Evolutionary conservation across 352 stramenopile genomes (phyloP).

Genomic region (Peronospora farinosa): DNA sequence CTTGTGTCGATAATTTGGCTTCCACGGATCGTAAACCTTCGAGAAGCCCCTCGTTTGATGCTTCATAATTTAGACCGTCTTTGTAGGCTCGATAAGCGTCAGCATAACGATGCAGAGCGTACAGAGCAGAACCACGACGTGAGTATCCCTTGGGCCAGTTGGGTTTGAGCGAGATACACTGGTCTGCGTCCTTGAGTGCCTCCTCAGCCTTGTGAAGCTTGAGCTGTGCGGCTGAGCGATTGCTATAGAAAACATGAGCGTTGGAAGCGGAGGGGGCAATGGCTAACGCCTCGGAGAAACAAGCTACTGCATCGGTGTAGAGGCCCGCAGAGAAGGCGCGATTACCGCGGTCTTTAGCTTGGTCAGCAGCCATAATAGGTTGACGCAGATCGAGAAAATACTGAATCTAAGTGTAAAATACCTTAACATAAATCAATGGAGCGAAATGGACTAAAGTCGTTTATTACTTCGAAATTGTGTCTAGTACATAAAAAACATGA

Average conservation of each 20-base stretch:
- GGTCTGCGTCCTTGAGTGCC: conserved; percentile 72
- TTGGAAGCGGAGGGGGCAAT: conserved; percentile 35
- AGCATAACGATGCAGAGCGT: conserved; percentile 50
- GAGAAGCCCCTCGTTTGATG: conserved; percentile 54
- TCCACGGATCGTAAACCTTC: conserved; percentile 65
- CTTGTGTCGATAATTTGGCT: conserved; percentile 35
- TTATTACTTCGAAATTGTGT: too few species aligned
- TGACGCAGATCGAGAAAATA: conserved; percentile 5
- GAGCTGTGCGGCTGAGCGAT: conserved; percentile 79
- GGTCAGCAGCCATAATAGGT: conserved; percentile 60
- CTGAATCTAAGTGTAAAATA: too few species aligned
- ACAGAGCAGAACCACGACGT: conserved; percentile 72
- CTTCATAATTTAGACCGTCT: conserved; percentile 59
- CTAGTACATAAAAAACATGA: too few species aligned
- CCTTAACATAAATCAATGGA: too few species aligned
- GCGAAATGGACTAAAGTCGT: too few species aligned
- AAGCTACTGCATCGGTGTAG: conserved; percentile 56
- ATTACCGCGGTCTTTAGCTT: conserved; percentile 86
- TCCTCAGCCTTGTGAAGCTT: conserved; percentile 62
- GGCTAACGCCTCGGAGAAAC: conserved; percentile 77
- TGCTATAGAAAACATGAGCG: conserved; percentile 72
- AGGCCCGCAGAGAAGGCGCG: conserved; percentile 63
- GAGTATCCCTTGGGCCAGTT: conserved; percentile 87
- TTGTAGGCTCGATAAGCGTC: conserved; percentile 78
- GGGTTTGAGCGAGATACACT: conserved; percentile 67